Conservation (phyloP, 176 grass and related monocot species). For the Pharus latifolius region DNA sequence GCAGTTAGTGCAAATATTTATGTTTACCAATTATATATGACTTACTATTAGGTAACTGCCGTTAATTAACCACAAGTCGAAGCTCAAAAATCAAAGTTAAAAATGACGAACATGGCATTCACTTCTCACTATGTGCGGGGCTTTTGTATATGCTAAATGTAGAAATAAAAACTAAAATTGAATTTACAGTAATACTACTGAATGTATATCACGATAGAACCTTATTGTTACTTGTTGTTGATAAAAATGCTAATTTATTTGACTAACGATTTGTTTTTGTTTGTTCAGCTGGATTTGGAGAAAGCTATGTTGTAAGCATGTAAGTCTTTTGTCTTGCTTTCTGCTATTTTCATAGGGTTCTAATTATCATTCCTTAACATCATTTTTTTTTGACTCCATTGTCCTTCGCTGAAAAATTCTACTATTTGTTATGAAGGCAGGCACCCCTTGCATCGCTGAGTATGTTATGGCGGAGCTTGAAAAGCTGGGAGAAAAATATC, state of each 20-base stretch:
- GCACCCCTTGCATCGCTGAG: constrained; percentile 84
- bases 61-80: too few relatives aligned
- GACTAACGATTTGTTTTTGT: background rate
- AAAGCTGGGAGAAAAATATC: constrained; percentile 91
- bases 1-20: too few relatives aligned
- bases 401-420: background rate
- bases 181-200: too few relatives aligned
- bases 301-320: constrained; percentile 89
- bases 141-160: too few relatives aligned
- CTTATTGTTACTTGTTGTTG: too few relatives aligned
- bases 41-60: too few relatives aligned
- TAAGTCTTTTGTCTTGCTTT: background rate
- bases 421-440: constrained; percentile 31
- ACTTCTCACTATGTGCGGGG: too few relatives aligned
- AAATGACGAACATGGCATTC: too few relatives aligned
- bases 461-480: constrained; percentile 97
- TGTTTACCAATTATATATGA: too few relatives aligned
- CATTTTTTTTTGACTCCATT: background rate
- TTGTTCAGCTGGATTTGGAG: constrained; percentile 85
- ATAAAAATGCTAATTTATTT: background rate
- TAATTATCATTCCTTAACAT: background rate
- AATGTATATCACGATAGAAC: too few relatives aligned
- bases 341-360: background rate
- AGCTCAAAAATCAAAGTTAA: too few relatives aligned
- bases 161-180: too few relatives aligned